Evolutionary conservation across 1,284 basidiomycete genomes (phyloP), one percentile per base, ranked within the genome.

Genomic region (Flammula alnicola): DNA sequence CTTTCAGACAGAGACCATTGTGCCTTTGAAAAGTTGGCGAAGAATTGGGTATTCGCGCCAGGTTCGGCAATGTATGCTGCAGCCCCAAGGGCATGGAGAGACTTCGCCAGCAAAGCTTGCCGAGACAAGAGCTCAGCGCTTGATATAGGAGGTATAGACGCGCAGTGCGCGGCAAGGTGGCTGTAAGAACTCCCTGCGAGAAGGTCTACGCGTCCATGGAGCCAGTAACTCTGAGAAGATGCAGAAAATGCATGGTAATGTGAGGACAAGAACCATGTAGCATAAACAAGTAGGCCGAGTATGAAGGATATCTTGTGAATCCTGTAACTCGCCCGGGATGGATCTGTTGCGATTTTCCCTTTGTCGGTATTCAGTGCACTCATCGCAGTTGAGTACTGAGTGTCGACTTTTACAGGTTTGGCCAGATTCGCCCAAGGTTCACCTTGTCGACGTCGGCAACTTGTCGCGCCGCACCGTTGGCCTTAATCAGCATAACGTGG

Each of bases 1-100:
- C 91, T 78, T 67, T 94, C 92, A 6, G 87, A 89, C 19, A 88
- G 76, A 38, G 62, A 60, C 93, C 92, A 94, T 12, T 78, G 60
- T 0, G 73, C 57, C 3, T 63, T 62, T 14, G 89, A 88, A 42
- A 90, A 72, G 58, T 92, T 92, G 27, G 77, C 79, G 60, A 81
- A 93, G 74, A 83, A 95, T 1, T 76, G 69, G 0, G 84, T 82
- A 45, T 76, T 88, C 4, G 89, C 78, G 0, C 88, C 84, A 7
- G 91, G 89, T 65, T 93, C 91, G 6, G 85, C 79, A 36, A 93
- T 77, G 60, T 88, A 90, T 19, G 82, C 83, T 3, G 78, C 75
- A 1, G 78, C 84, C 29, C 78, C 76, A 22, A 82, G 66, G 3
- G 65, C 54, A 48, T 74, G 63, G 9, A 90, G 75, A 2, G 67